These are phyloP conservation scores for Arthrinium phaeospermum DNA, from an alignment of 2,329 filamentous ascomycete species.

Conservation along the genomic window DNA sequence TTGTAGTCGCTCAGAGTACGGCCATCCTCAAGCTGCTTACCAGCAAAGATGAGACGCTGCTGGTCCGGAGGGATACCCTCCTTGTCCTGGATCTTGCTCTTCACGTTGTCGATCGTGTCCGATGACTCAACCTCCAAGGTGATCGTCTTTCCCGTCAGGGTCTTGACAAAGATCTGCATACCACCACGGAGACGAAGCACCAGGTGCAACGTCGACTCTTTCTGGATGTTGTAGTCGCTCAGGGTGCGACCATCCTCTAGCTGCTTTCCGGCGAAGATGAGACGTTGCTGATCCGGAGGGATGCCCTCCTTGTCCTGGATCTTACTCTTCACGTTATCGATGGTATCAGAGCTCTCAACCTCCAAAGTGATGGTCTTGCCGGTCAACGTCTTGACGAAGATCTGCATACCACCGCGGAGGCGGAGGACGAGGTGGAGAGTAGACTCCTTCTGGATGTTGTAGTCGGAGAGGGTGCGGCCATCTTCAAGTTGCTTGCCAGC, in stretches of 20 bases:
- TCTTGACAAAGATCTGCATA: constrained; percentile 79
- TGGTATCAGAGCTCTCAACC: constrained; percentile 87
- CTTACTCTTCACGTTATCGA: constrained; percentile 94
- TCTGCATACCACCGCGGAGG: constrained; percentile 89
- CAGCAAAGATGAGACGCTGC: constrained; percentile 73
- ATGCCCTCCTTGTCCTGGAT: constrained; percentile 95
- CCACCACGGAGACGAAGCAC: constrained; percentile 83
- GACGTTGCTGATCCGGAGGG: constrained; percentile 89
- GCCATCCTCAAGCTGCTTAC: constrained; percentile 76
- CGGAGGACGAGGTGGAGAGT: constrained; percentile 86
- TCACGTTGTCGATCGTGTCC: constrained; percentile 74
- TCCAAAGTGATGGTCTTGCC: constrained; percentile 96
- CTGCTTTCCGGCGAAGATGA: constrained; percentile 95
- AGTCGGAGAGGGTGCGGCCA: constrained; percentile 86
- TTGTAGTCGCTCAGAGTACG: constrained; percentile 87
- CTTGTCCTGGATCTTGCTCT: constrained; percentile 75
- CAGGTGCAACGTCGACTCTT: constrained; percentile 82
- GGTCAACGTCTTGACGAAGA: constrained; percentile 85
- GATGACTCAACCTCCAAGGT: constrained; percentile 71
- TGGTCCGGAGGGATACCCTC: constrained; percentile 76
- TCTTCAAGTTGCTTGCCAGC: constrained; percentile 97
- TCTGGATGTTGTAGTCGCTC: constrained; percentile 96
- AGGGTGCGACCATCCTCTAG: constrained; percentile 90
- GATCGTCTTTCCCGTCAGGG: constrained; percentile 72
- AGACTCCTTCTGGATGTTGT: constrained; percentile 95